These are phyloP conservation scores for Aspergillus latus DNA, from an alignment of 2,329 filamentous ascomycete species.

Conservation along the genomic window DNA sequence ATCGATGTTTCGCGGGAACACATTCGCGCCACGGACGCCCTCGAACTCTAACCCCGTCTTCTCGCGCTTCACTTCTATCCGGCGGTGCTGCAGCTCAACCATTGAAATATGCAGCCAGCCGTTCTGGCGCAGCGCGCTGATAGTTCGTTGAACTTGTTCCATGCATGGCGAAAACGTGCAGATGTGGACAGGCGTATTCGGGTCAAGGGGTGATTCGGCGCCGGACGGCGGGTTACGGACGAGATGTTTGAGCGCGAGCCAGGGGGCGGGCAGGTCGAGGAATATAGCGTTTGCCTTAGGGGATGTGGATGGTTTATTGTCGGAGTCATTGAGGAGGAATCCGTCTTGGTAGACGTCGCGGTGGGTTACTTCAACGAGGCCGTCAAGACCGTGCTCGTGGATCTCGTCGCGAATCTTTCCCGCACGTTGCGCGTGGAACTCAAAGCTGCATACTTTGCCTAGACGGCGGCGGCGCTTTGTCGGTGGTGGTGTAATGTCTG, in stretches of 20 bases:
- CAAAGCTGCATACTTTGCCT: constrained; percentile 52
- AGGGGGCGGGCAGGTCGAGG: constrained; percentile 53
- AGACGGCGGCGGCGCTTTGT: constrained; percentile 23
- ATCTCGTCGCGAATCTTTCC: constrained; percentile 46
- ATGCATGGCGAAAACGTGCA: constrained; percentile 98
- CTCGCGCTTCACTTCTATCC: constrained; percentile 79
- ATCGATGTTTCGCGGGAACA: constrained; percentile 66
- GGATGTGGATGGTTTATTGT: constrained; percentile 24
- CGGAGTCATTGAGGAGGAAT: constrained; percentile 37
- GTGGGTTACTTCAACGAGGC: constrained; percentile 47
- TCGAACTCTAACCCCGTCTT: constrained; percentile 72
- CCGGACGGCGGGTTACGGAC: constrained; percentile 39
- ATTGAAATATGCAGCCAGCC: constrained; percentile 93
- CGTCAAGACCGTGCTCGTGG: constrained; percentile 44
- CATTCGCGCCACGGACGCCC: constrained; percentile 64
- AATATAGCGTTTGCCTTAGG: constrained; percentile 50
- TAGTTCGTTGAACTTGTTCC: constrained; percentile 87
- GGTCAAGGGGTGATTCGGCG: constrained; percentile 61
- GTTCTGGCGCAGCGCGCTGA: constrained; percentile 73
- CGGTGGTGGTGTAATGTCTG: constrained; percentile 20
- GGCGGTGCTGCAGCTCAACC: constrained; percentile 80
- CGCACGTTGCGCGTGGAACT: constrained; percentile 50
- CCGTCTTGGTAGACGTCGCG: constrained; percentile 53
- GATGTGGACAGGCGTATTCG: constrained; percentile 69
- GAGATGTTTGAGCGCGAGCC: constrained; percentile 50